Evolutionary conservation across 495 filamentous ascomycete genomes (phyloP), one percentile per base, ranked within the genome.

Genomic region (Neurospora intermedia): DNA sequence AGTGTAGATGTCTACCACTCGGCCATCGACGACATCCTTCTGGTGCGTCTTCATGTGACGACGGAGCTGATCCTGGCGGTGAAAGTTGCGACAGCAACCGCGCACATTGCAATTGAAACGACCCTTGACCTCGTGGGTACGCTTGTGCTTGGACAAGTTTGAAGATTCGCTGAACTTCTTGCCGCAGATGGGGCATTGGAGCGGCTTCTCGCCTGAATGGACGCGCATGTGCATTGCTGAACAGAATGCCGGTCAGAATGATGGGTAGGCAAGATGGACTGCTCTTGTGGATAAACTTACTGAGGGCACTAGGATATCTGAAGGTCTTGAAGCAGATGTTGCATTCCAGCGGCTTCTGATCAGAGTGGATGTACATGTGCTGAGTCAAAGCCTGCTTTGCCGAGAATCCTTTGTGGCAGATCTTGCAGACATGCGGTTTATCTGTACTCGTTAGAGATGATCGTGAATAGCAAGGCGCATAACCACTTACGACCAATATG

Each of bases 331-430:
- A 74, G 75, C 88, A 90, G 0, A 82, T 83, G 13, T 81, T 78
- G 70, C 88, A 90, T 42, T 83, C 81, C 70, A 85, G 84, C 9
- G 88, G 89, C 72, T 88, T 89, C 71, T 89, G 84, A n/a, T 87
- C 86, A 9, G 87, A 89, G 76, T 91, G 89, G 2, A 86, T 88
- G 23, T 85, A 82, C 72, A 86, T 82, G 76, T 91, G 89, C 75
- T 91, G 88, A 16, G 86, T 86, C 39, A 91, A 84, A 7, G 89
- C 84, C 74, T 90, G 88, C 43, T 86, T 83, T 3, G 88, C 86
- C 1, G 87, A 89, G 74, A 90, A 90, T 18, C 82, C 82, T 74
- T 87, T 82, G 43, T 84, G 78, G 72, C 89, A 91, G 43, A 80
- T 79, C 18, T 82, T 70, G 74, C 89, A 91, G 69, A 81, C 82